These are phyloP conservation scores for Saccharata proteae DNA, from an alignment of 2,329 filamentous ascomycete species.

Conservation along the genomic window DNA sequence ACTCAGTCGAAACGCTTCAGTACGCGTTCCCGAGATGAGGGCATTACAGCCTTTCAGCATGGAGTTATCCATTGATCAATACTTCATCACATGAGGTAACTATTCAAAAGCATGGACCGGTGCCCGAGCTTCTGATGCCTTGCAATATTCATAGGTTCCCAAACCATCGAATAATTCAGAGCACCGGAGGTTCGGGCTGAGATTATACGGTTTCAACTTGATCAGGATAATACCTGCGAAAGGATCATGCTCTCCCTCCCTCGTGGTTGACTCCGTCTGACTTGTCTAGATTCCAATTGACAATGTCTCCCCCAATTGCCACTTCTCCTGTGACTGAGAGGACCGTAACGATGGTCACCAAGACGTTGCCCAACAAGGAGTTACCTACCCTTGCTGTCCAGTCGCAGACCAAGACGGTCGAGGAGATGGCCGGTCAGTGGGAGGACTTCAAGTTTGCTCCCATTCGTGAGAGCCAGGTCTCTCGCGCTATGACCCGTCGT, in stretches of 20 bases:
- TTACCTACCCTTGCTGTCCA: conserved; percentile 31
- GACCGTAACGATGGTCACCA: conserved; percentile 29
- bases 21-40: no score
- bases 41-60: conserved; percentile 7
- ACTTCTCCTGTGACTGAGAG: conserved; percentile 36
- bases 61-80: conserved; percentile 7
- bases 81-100: neutral
- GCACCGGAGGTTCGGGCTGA: conserved; percentile 43
- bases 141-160: conserved; percentile 7
- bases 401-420: conserved; percentile 41
- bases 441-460: conserved; percentile 69
- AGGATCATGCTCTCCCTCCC: conserved; percentile 78
- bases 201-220: conserved; percentile 93
- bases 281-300: conserved; percentile 26
- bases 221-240: conserved; percentile 99
- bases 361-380: conserved; percentile 23
- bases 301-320: conserved; percentile 70
- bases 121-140: conserved; percentile 17
- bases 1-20: no score
- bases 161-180: conserved; percentile 5
- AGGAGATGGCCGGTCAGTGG: conserved; percentile 65
- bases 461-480: conserved; percentile 86
- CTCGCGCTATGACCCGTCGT: conserved; percentile 82
- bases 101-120: conserved; percentile 25
- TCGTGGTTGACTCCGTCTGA: conserved; percentile 21